phyloP scores from a whole-genome alignment of 345 rosid genomes.

The Erysimum cheiranthoides region DNA sequence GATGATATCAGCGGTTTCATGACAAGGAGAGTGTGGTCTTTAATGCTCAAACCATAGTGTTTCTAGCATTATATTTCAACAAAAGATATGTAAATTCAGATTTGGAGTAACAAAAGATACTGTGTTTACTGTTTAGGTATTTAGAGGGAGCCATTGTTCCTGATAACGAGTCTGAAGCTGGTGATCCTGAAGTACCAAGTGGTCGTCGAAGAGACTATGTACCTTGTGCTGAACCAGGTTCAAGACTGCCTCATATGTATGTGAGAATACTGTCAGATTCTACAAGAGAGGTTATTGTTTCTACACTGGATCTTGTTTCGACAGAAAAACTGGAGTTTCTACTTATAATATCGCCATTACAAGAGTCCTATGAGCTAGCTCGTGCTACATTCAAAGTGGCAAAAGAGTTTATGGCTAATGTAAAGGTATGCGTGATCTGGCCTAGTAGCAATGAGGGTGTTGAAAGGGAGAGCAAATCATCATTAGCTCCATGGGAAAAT shows the following conservation, averaged over 20 bases:
- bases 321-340: conserved; percentile 79
- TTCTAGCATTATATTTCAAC: conserved; percentile 9
- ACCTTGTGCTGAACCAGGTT: conserved; percentile 85
- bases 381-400: conserved; percentile 60
- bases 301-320: conserved; percentile 75
- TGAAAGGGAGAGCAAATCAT: conserved; percentile 48
- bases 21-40: neutral
- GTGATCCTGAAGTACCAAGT: conserved; percentile 53
- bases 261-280: conserved; percentile 57
- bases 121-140: conserved; percentile 57
- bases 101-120: conserved; percentile 19
- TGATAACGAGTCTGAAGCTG: conserved; percentile 45
- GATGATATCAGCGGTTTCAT: neutral
- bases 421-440: conserved; percentile 73
- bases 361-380: conserved; percentile 73
- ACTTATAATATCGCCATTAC: conserved; percentile 71
- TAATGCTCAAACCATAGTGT: conserved; percentile 15
- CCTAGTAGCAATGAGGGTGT: conserved; percentile 45
- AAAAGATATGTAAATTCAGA: conserved; percentile 4
- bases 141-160: conserved; percentile 78
- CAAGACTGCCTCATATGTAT: conserved; percentile 84
- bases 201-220: conserved; percentile 83
- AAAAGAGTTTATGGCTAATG: conserved; percentile 57
- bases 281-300: conserved; percentile 57
- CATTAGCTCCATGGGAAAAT: conserved; percentile 68